Evolutionary conservation across 768 basidiomycete genomes (phyloP), one percentile per base, ranked within the genome.

Genomic region (Astraeus odoratus): DNA sequence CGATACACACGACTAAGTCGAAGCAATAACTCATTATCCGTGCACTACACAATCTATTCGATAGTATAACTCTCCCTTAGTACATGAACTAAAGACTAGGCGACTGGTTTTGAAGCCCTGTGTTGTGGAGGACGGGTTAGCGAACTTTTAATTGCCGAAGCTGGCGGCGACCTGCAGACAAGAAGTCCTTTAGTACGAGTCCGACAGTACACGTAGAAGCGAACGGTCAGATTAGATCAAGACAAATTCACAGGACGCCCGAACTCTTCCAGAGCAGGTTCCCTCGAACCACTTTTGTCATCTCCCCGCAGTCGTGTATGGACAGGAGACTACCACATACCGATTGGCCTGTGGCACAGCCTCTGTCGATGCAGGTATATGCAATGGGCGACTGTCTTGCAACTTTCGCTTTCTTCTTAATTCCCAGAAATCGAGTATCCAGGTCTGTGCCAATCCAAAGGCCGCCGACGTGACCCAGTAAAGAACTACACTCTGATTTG

Each of bases 191-290:
- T 10, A 27, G 22, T 3, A 22, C 6, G n/a, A 19, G 23, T 20
- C 15, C 9, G 1, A 15, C 1, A 4, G 12, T 25, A 42, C 38
- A 44, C 20, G n/a, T 7, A 38, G 12, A 66, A 25, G 35, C 18
- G 38, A n/a, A n/a, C 20, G 38, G 75, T 90, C 87, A 89, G 82
- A 89, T 90, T 90, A 90, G 87, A 90, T 90, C 87, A 90, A 90
- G 87, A 73, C 72, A 62, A 51, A 64, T 65, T 78, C 86, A 80
- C 31, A 12, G 80, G 73, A 70, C 65, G 60, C 73, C 82, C 37
- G n/a, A 62, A 53, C 66, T 61, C 50, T 54, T 58, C 59, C 61
- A 58, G 54, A 56, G 56, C 46, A 66, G 80, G 83, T 70, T 81
- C 77, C 78, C 78, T 86, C 78, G 53, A 72, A 77, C 85, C 84